Evolutionary conservation across 495 filamentous ascomycete species (phyloP), one percentile per base, ranked within the genome.

Genomic region (Cercophora sp.): DNA sequence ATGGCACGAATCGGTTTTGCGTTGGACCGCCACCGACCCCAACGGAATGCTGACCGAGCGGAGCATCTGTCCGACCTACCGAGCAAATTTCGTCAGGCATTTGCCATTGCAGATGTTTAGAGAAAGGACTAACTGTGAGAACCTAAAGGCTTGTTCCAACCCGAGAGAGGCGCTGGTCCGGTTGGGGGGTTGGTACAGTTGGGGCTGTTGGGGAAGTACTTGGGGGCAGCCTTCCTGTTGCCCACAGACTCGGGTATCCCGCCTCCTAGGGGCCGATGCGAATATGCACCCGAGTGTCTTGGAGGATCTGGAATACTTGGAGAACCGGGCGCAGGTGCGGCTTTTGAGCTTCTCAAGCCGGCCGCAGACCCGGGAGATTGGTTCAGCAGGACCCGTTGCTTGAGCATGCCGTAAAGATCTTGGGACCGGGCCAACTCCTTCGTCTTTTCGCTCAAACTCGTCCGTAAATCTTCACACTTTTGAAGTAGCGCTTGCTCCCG

Each of bases 321-420:
- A n/a, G n/a, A n/a, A n/a, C n/a, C n/a, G n/a, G n/a, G n/a, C n/a
- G n/a, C n/a, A n/a, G n/a, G n/a, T n/a, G n/a, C n/a, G n/a, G n/a
- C n/a, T n/a, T n/a, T n/a, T n/a, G n/a, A n/a, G n/a, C n/a, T n/a
- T n/a, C 4, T 35, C 31, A 22, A 13, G 49, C 88, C 81, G 26
- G 79, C 82, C 3, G 86, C 87, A 15, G 87, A 86, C 37, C 77
- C 78, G 50, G 87, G 81, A 42, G 89, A 83, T 24, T 86, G 83
- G 8, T 81, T 78, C 22, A 79, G 70, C 75, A 89, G 81, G 4
- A 84, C 80, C 46, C 84, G 82, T 20, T 83, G 78, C 67, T 96
- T 96, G 37, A 96, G 73, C 26, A 85, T 79, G 56, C 89, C 85
- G 55, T 96, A 96, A 5, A 95, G 79, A 56, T 91, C 87, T 56